A percentile compares a stretch with the other conserved stretches of the same genome.
phyloP scores from a whole-genome alignment of 2,329 filamentous ascomycete species.

The Fusarium acutatum region DNA sequence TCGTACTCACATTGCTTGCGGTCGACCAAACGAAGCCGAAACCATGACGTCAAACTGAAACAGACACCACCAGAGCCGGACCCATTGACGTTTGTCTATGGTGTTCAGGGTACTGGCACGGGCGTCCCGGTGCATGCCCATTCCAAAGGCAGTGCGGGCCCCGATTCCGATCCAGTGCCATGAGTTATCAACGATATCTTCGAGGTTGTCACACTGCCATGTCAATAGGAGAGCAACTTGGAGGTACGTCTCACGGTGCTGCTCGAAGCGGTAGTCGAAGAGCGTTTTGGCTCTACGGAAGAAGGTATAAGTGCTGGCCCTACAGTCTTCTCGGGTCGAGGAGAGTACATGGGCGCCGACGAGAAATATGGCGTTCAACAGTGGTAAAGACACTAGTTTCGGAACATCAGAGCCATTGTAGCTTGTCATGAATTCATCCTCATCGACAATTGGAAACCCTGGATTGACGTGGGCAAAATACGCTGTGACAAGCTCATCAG shows the following conservation, averaged over 20 bases:
- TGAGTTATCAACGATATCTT: slow-evolving; percentile 63
- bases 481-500: slow-evolving; percentile 58
- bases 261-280: slow-evolving; percentile 62
- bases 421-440: slow-evolving; percentile 59
- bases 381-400: slow-evolving; percentile 55
- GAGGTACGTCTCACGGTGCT: slow-evolving; percentile 62
- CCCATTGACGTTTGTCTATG: slow-evolving; percentile 48
- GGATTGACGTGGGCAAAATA: slow-evolving; percentile 61
- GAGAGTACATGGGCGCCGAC: slow-evolving; percentile 61
- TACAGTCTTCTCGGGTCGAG: slow-evolving; percentile 51
- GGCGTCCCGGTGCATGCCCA: slow-evolving; percentile 60
- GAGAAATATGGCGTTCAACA: slow-evolving; percentile 60
- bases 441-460: slow-evolving; percentile 61
- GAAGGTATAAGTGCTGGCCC: slow-evolving; percentile 54
- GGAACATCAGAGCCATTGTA: slow-evolving; percentile 56
- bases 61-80: slow-evolving; percentile 52
- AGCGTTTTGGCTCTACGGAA: slow-evolving; percentile 62
- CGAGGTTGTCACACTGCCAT: slow-evolving; percentile 64
- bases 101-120: slow-evolving; percentile 41
- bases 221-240: slow-evolving; percentile 63
- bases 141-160: slow-evolving; percentile 59
- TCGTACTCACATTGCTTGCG: slow-evolving; percentile 55
- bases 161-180: slow-evolving; percentile 63
- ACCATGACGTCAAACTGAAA: slow-evolving; percentile 51
- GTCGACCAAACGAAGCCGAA: slow-evolving; percentile 56